Percentiles rank a stretch among this genome's conserved stretches.
Conservation (phyloP, 108 stramenopile species). For the Asterionellopsis glacialis region DNA sequence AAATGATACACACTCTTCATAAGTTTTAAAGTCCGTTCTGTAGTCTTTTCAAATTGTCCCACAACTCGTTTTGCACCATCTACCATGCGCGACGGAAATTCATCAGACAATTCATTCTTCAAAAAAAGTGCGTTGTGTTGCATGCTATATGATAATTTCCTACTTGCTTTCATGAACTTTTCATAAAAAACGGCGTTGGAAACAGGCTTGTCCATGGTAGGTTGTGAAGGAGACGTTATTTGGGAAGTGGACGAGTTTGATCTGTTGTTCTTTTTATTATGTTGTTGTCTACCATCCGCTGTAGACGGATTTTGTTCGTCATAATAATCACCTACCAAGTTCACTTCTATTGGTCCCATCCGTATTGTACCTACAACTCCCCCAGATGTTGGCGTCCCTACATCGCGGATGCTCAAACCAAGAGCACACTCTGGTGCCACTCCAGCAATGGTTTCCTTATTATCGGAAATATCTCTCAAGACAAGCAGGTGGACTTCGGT, state of each 20-base stretch:
- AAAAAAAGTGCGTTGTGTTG: slow-evolving; percentile 24
- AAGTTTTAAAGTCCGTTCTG: slow-evolving; percentile 19
- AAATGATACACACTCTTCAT: slow-evolving; percentile 17
- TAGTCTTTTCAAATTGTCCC: slow-evolving; percentile 24
- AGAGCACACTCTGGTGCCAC: slow-evolving; percentile 23
- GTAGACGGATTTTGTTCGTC: slow-evolving; percentile 2
- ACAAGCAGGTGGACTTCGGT: slow-evolving; percentile 46
- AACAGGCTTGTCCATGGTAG: background rate
- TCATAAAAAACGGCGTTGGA: background rate
- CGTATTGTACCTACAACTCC: slow-evolving; percentile 17
- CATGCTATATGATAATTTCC: slow-evolving; percentile 24
- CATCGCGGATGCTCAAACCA: slow-evolving; percentile 27
- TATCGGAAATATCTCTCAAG: slow-evolving; percentile 7
- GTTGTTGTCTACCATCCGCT: background rate
- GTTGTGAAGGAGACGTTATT: background rate
- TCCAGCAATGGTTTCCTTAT: slow-evolving; percentile 26
- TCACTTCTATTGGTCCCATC: slow-evolving; percentile 29
- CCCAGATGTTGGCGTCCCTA: slow-evolving; percentile 3
- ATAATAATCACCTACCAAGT: slow-evolving; percentile 16
- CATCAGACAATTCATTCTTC: slow-evolving; percentile 23
- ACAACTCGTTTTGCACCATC: slow-evolving; percentile 17
- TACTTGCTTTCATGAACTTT: slow-evolving; percentile 4
- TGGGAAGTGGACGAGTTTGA: too few species aligned
- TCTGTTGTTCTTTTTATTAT: background rate
- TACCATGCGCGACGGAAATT: slow-evolving; percentile 19